Conservation (phyloP, 2,329 filamentous ascomycete species). For the Aureobasidium sp. region DNA sequence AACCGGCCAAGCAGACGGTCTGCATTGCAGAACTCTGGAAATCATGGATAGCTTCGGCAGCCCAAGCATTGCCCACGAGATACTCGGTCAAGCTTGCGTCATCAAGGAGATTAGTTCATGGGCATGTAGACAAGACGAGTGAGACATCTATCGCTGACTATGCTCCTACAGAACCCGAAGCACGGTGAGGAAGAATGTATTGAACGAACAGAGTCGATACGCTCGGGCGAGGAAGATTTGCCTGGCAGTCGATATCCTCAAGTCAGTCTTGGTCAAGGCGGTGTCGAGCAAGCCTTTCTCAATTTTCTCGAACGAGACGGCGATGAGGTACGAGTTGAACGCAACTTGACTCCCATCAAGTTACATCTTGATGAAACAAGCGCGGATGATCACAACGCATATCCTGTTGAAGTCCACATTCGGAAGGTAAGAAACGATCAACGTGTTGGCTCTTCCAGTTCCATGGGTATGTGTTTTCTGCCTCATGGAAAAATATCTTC, state of each 20-base stretch:
- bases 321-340: background rate
- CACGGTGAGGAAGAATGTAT: background rate
- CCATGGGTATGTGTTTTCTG: background rate
- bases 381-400: background rate
- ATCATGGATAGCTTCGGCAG: conserved; percentile 7
- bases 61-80: background rate
- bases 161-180: background rate
- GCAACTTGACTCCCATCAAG: background rate
- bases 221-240: conserved; percentile 9
- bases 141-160: background rate
- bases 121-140: background rate
- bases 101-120: conserved; percentile 11
- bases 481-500: fast-evolving
- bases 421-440: background rate
- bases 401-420: background rate
- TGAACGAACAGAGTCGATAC: background rate
- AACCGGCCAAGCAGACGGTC: conserved; percentile 3
- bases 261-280: conserved; percentile 9
- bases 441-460: background rate
- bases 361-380: background rate
- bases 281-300: conserved; percentile 7
- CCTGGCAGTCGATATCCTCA: conserved; percentile 7
- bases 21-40: background rate
- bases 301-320: conserved; percentile 5
- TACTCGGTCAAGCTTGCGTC: conserved; percentile 1